Base-by-base conservation (phyloP, 768 basidiomycete genomes). In the Tricholoma hemisulphureum region DNA sequence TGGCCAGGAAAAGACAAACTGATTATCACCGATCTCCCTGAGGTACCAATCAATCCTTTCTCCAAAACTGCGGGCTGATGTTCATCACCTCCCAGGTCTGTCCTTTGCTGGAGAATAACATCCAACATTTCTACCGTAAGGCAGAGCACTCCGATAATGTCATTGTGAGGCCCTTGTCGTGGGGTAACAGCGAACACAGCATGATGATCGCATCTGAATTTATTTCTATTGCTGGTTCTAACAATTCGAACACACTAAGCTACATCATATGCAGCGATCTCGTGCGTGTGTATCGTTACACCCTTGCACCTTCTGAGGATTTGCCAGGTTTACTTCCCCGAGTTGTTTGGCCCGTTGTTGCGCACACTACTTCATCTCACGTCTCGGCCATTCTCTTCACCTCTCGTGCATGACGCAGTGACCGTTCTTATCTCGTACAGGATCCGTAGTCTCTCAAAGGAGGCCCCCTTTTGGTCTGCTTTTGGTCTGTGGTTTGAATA, bases 251-350 rank as follows among this genome's bases (percentile, higher is more conserved):
- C 13, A 31, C 61, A 28, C 64, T 83, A 53, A 87, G 86, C 1
- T 89, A 91, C 65, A 80, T 95, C 45, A 69, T 93, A 20, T 91
- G 91, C 71, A 93, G 93, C 67, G 92, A 94, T 71, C 79, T 95
- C 55, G 91, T 91, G 73, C 67, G 85, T 79, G 37, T 57, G 34
- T 13, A 32, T 35, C 2, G 20, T 34, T 23, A n/a, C 10, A 23
- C 37, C 24, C 39, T 51, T 43, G 35, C 34, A 18, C 20, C 29
- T 61, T 37, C 6, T 18, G 37, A 34, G 28, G 58, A n/a, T 55
- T 48, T 55, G 29, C 51, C 56, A 94, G 89, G 83, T 95, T 11
- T 95, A 95, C 71, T 95, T 95, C 65, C 89, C 91, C 0, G 84
- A 90, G 57, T 81, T 95, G 1, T 77, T 92, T 10, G 89, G 85